Base-by-base conservation (phyloP, 352 stramenopile genomes). In the Bremia lactucae region DNA sequence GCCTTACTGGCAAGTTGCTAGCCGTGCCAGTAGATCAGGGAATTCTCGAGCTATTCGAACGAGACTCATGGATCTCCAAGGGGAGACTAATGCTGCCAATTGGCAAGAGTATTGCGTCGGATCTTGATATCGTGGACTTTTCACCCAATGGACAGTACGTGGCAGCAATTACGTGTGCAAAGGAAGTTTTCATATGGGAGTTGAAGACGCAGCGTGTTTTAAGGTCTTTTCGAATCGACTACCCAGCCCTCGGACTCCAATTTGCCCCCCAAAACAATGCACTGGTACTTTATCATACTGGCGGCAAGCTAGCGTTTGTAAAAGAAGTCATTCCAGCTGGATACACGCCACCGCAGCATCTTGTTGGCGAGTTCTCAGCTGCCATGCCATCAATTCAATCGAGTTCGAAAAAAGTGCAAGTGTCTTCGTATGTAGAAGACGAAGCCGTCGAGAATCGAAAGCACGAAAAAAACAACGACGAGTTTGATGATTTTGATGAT, bases 71-170 rank as follows among this genome's bases (percentile, higher is more conserved):
- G 76, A 47, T 51, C 16, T 72, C 54, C 14, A 47, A 43, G 7
- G 34, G 47, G 1, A 64, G 61, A 29, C 31, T 92, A 7, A 48
- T 72, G 50, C 49, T 92, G 7, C 79, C 79, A 1, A 62, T 79
- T 15, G 66, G 64, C 31, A 70, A 61, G 19, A 83, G 68, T 31
- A 78, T 58, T 11, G 55, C 44, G 34, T 52, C 76, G 4, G 72
- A 88, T 51, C 51, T 89, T 21, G 81, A 87, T 36, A 63, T 84
- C 21, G 15, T 89, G 15, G 64, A 54, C 9, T 89, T 92, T 49
- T 92, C 79, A 6, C 72, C 76, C 0, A 89, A 92, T 46, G 79
- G 79, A n/a, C 47, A 64, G 25, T 87, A 89, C 39, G 49, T 92
- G 14, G 72, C 70, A 0, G 79, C 67, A 2, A 70, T 58, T 15